Conservation (phyloP, 1,139 yeast species). For the Saccharomyces hybrid region DNA sequence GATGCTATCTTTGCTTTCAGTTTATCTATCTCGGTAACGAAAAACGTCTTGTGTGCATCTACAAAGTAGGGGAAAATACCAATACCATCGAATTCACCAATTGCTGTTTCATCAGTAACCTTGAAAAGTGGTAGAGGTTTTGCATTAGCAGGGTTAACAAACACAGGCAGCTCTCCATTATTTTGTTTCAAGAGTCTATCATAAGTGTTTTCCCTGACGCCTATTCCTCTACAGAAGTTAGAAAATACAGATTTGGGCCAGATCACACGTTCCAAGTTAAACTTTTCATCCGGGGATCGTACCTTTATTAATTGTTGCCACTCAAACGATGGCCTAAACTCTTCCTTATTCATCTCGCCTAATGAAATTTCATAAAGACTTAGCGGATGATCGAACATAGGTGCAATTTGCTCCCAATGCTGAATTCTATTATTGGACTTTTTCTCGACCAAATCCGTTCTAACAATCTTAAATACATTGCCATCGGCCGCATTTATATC, state of each 20-base stretch:
- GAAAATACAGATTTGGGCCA: constrained; percentile 19
- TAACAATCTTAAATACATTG: not conserved
- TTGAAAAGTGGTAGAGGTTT: constrained; percentile 9
- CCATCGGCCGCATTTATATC: not conserved
- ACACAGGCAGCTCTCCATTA: not conserved
- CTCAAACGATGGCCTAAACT: constrained; percentile 2
- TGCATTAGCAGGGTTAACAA: constrained; percentile 12
- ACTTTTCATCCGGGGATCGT: constrained; percentile 2
- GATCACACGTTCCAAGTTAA: constrained; percentile 4
- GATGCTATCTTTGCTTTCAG: constrained; percentile 12
- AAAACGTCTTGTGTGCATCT: constrained; percentile 9
- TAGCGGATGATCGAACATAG: not conserved
- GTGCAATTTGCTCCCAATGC: not conserved
- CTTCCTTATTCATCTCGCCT: not conserved
- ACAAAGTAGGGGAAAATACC: constrained; percentile 21
- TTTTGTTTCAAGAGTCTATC: not conserved
- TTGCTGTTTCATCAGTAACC: constrained; percentile 9
- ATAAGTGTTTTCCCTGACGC: constrained; percentile 7
- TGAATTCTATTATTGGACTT: not conserved
- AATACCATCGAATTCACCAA: constrained; percentile 12
- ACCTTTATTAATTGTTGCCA: constrained; percentile 8
- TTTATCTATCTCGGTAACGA: constrained; percentile 9
- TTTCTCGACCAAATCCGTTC: not conserved
- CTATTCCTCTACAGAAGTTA: constrained; percentile 18
- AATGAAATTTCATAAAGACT: not conserved